Conservation (phyloP, 257 asterid species). For the Plantago major region DNA sequence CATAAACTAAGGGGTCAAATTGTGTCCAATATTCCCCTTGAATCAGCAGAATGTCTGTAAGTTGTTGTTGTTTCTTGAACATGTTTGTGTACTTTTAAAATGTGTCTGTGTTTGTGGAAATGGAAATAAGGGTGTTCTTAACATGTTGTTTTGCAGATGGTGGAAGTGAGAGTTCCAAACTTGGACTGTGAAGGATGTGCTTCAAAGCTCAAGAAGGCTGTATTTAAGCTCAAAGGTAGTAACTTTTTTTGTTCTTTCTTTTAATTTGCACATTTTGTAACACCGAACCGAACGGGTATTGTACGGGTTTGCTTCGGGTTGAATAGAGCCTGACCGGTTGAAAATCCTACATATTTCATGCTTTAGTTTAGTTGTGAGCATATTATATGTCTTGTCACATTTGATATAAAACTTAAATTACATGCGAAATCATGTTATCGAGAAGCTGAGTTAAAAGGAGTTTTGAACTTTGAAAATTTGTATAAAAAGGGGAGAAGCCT, state of each 20-base stretch:
- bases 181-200: slow-evolving; percentile 87
- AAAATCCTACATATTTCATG: too few species aligned
- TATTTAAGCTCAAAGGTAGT: slow-evolving; percentile 69
- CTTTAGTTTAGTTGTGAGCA: too few species aligned
- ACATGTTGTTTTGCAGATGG: slow-evolving; percentile 33
- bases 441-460: too few species aligned
- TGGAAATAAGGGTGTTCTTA: not conserved
- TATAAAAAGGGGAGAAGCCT: too few species aligned
- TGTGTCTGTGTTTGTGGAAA: not conserved
- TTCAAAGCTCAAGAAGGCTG: slow-evolving; percentile 51
- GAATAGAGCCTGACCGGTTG: too few species aligned
- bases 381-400: too few species aligned
- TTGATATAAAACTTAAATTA: too few species aligned
- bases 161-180: slow-evolving; percentile 79
- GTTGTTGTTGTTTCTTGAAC: slow-evolving; percentile 13
- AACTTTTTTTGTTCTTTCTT: not conserved
- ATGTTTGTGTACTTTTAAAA: not conserved
- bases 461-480: too few species aligned
- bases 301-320: too few species aligned
- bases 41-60: slow-evolving; percentile 51
- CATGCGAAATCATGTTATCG: too few species aligned
- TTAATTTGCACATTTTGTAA: not conserved
- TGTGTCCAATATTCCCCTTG: not conserved
- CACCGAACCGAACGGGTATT: too few species aligned
- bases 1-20: not conserved